These are phyloP conservation scores for Aspergillus bridgeri DNA, from an alignment of 495 filamentous ascomycete species.

Conservation along the genomic window DNA sequence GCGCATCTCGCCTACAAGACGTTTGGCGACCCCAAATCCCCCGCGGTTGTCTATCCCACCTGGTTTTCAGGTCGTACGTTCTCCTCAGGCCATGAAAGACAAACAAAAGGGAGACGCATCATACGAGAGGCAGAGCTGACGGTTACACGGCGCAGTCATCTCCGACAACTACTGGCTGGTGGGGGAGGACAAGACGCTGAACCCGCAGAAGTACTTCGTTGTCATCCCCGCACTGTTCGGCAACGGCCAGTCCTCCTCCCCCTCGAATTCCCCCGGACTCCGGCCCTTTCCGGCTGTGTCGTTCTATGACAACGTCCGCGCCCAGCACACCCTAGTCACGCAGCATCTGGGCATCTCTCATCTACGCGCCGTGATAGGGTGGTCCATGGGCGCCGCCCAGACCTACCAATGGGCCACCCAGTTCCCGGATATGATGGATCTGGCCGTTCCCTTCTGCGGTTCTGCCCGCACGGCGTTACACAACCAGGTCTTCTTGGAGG, in stretches of 20 bases:
- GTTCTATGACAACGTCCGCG: conserved; percentile 68
- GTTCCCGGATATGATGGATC: conserved; percentile 67
- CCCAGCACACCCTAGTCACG: conserved; percentile 62
- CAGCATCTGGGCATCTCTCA: conserved; percentile 61
- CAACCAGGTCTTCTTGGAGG: conserved; percentile 71
- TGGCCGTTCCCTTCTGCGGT: conserved; percentile 65
- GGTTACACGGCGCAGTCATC: conserved; percentile 39
- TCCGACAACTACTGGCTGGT: conserved; percentile 66
- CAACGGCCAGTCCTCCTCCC: conserved; percentile 68
- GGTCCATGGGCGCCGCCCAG: conserved; percentile 70
- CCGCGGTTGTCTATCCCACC: conserved; percentile 66
- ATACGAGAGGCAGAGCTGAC: background rate
- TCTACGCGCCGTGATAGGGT: conserved; percentile 60
- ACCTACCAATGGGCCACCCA: conserved; percentile 69
- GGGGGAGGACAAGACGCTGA: conserved; percentile 57
- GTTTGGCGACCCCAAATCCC: conserved; percentile 58
- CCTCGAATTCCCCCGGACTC: conserved; percentile 56
- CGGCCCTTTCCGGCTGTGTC: conserved; percentile 58
- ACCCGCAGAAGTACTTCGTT: conserved; percentile 63
- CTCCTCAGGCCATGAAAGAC: no score
- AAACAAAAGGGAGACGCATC: no score
- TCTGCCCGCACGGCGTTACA: conserved; percentile 65
- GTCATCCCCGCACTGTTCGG: conserved; percentile 69
- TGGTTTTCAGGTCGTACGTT: conserved; percentile 63
- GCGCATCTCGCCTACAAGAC: conserved; percentile 69